Base-by-base conservation (phyloP, 805 yeast species). In the Teunomyces aglyptinius region DNA sequence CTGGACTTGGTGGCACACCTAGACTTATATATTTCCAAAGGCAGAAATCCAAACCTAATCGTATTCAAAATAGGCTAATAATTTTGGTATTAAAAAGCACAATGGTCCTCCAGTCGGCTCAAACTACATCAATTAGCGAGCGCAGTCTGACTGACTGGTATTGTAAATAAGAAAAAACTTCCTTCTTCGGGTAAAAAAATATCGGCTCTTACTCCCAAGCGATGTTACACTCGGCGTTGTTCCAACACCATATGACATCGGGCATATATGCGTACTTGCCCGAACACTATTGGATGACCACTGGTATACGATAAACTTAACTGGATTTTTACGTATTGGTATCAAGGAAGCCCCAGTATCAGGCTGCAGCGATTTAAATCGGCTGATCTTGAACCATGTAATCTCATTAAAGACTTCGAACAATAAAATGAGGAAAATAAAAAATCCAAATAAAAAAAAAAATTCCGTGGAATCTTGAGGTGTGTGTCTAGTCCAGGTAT, bases 151-250 rank as follows among this genome's bases (percentile, higher is more conserved):
- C 27, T 36, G 28, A 36, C 39, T 36, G 39, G 28, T 34, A 22
- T n/a, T n/a, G 27, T n/a, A 20, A 36, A 36, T 22, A 36, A 19
- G 39, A 22, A 36, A 24, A 36, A 36, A 36, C 24, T 36, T 19
- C 39, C 39, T 36, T 36, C 39, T 36, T 36, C 12, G 39, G 39
- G 4, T 36, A 36, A 36, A 36, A 24, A 36, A 36, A 36, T 36
- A 36, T 20, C 39, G 39, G 39, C 39, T 20, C 28, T 36, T 36
- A 13, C 39, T 36, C 28, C 18, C 39, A 36, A 20, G 39, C 39
- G 28, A 36, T 36, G 39, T 36, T 36, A 22, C 39, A 36, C 39
- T 22, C 39, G 39, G 39, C 39, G 39, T 35, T 36, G 39, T 36
- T 19, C 18, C 26, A 20, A 26, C 26, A 36, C 28, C 39, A n/a